Evolutionary conservation across 768 basidiomycete genomes (phyloP), one percentile per base, ranked within the genome.

Genomic region (Tulasnella sp.): DNA sequence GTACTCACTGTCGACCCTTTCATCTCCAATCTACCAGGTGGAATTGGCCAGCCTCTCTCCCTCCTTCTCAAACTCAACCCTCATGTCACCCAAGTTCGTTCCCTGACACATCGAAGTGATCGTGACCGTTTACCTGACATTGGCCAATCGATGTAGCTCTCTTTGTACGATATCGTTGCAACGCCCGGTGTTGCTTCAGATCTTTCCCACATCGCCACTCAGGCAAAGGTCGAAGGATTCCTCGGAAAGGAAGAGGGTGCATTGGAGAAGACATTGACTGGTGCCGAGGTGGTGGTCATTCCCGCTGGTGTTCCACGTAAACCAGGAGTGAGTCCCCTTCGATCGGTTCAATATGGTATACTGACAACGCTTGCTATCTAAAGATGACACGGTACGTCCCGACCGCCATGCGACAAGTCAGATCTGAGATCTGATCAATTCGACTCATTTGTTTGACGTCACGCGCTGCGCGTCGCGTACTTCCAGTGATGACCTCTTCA

Each of bases 101-200:
- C 36, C 23, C 34, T 25, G 27, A 48, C 29, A 29, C 46, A 32
- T 25, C 19, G 15, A 29, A 7, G 14, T 2, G 46, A 48, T 48
- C 46, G 29, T 25, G 46, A 19, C 46, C 29, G 15, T 29, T 25
- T 32, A 29, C 27, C 29, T 25, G 29, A 25, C 27, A 48, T 48
- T 50, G 59, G 32, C 49, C 21, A 31, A 23, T 5, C 2, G 15
- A 27, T 51, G 17, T 65, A 92, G 84, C 84, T 98, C 49, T 74
- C 80, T 51, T 81, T 97, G 59, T 97, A 77, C 69, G 94, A 98
- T 89, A 93, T 97, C 71, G 90, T 93, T 66, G 87, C 90, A 70
- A 86, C 92, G n/a, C 90, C 90, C 14, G 94, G 94, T 67, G 94
- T 99, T 62, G 91, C 92, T 34, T 88, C 83, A 58, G 94, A 99